Percentiles rank a stretch among this genome's conserved stretches.
These are phyloP conservation scores for Amauroascus verrucosus DNA, from an alignment of 2,329 filamentous ascomycete species.

Conservation along the genomic window DNA sequence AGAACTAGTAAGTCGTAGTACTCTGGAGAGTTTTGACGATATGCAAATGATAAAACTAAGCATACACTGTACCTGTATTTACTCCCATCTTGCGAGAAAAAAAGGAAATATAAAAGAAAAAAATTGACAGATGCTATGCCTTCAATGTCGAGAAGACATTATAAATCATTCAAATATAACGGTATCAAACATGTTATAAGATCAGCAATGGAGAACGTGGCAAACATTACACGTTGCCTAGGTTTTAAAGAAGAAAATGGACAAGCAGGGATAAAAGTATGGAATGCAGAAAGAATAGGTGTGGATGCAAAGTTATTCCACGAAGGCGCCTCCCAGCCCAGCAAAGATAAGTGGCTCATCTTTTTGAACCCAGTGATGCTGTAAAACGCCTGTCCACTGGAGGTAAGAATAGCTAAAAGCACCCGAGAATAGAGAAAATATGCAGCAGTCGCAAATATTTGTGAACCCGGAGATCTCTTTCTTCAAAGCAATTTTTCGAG, in stretches of 20 bases:
- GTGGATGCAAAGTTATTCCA: background rate
- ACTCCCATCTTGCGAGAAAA: conserved; percentile 5
- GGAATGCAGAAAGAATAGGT: background rate
- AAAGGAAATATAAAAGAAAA: background rate
- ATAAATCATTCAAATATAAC: conserved; percentile 6
- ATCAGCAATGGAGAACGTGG: background rate
- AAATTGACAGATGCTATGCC: conserved; percentile 4
- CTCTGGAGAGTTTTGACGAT: background rate
- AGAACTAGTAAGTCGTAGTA: background rate
- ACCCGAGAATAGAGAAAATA: conserved; percentile 1
- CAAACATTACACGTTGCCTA: background rate
- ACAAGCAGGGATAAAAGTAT: background rate
- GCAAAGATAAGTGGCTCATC: background rate
- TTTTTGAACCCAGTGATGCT: background rate
- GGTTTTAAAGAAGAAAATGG: background rate
- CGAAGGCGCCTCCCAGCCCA: background rate
- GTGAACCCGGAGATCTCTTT: background rate
- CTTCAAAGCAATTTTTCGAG: background rate
- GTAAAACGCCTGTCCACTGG: background rate
- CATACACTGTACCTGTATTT: conserved; percentile 1
- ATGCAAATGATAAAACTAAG: conserved; percentile 4
- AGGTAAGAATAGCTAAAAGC: background rate
- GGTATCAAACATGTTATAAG: background rate
- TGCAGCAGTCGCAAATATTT: background rate
- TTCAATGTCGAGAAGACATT: conserved; percentile 4